A percentile compares a stretch with the other conserved stretches of the same genome.
Evolutionary conservation across 2,329 filamentous ascomycete species (phyloP).

Genomic region (Aspergillus neotritici): DNA sequence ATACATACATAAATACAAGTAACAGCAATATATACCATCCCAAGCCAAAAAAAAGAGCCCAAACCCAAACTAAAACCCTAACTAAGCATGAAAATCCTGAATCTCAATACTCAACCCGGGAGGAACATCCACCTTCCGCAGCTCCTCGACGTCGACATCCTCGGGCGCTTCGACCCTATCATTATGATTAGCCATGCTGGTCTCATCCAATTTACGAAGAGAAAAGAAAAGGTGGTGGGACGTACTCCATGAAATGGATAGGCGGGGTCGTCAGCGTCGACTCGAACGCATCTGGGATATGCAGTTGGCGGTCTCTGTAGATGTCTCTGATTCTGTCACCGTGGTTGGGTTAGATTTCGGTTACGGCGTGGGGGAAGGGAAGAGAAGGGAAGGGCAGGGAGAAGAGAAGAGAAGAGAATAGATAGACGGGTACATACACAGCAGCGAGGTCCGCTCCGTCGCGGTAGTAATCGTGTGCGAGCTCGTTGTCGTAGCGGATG

Average conservation of each 20-base stretch:
- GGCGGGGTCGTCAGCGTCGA: slow-evolving; percentile 16
- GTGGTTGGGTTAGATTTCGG: neutral
- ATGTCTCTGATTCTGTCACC: slow-evolving; percentile 3
- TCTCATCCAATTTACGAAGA: neutral
- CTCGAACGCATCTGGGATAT: slow-evolving; percentile 15
- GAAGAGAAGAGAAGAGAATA: too few species aligned
- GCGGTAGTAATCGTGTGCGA: slow-evolving; percentile 15
- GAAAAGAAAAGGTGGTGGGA: neutral
- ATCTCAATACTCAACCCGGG: slow-evolving; percentile 11
- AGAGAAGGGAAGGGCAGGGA: too few species aligned
- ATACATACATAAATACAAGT: too few species aligned
- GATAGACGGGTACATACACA: neutral
- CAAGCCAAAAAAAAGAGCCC: too few species aligned
- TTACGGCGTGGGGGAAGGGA: too few species aligned
- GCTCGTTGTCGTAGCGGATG: slow-evolving; percentile 15
- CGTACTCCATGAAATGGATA: slow-evolving; percentile 17
- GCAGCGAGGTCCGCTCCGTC: slow-evolving; percentile 11
- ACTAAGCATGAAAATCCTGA: slow-evolving; percentile 1
- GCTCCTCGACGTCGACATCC: slow-evolving; percentile 6
- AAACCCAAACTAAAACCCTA: too few species aligned
- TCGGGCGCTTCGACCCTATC: slow-evolving; percentile 9
- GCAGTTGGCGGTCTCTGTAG: slow-evolving; percentile 9
- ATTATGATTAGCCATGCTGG: too few species aligned
- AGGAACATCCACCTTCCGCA: slow-evolving; percentile 9
- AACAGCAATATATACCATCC: too few species aligned